These are phyloP conservation scores for Fusarium tjaetaba DNA, from an alignment of 2,329 filamentous ascomycete species.

Conservation along the genomic window DNA sequence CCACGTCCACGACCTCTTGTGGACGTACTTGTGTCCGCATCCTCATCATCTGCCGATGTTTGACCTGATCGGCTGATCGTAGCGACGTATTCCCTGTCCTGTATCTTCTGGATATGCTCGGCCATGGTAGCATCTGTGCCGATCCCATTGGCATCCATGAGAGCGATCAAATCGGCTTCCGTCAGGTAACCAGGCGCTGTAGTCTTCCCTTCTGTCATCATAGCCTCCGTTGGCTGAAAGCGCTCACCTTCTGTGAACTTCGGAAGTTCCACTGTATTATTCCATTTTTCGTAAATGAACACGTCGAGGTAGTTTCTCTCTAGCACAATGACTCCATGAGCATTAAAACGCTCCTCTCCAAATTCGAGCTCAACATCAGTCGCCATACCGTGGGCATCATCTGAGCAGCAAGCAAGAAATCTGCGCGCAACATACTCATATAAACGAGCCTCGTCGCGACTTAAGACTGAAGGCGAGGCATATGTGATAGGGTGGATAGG, in stretches of 20 bases:
- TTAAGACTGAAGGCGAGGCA: conserved; percentile 71
- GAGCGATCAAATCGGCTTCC: conserved; percentile 91
- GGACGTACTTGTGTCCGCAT: conserved; percentile 50
- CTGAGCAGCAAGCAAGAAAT: conserved; percentile 94
- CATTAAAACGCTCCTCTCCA: conserved; percentile 82
- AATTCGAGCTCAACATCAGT: conserved; percentile 88
- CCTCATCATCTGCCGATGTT: conserved; percentile 51
- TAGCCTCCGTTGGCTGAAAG: conserved; percentile 88
- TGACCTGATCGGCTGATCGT: conserved; percentile 61
- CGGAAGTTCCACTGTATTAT: conserved; percentile 83
- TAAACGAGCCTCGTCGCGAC: conserved; percentile 75
- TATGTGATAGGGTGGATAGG: conserved; percentile 97
- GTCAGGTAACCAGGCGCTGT: conserved; percentile 86
- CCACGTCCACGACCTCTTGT: conserved; percentile 61
- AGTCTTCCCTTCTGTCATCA: conserved; percentile 92
- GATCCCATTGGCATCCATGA: conserved; percentile 99
- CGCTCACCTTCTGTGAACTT: conserved; percentile 80
- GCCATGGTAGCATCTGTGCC: conserved; percentile 99
- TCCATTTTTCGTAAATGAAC: conserved; percentile 97
- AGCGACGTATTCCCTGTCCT: conserved; percentile 86
- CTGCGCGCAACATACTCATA: conserved; percentile 94
- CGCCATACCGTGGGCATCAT: conserved; percentile 87
- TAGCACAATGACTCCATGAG: conserved; percentile 84
- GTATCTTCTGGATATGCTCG: conserved; percentile 96
- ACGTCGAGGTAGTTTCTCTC: conserved; percentile 95